Base-by-base conservation (phyloP, 2,329 filamentous ascomycete genomes). In the Fusarium sp. region DNA sequence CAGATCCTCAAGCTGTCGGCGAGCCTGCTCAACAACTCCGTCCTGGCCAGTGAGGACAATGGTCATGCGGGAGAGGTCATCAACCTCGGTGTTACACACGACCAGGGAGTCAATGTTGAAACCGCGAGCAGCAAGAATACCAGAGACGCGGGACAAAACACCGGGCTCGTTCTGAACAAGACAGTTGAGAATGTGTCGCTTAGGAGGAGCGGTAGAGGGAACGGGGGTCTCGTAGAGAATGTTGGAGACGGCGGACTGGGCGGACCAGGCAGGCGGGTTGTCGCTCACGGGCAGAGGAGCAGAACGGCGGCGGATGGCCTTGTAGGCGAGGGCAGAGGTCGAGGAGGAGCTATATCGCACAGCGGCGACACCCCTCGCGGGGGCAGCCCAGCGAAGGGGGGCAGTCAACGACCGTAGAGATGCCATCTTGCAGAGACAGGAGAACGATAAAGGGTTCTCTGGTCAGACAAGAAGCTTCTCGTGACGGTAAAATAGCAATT, bases 71-170 rank as follows among this genome's bases (percentile, higher is more conserved):
- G 93, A 97, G 55, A 99, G 87, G 77, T 99, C 96, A 75, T 95
- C 93, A 27, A 99, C 94, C 82, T 99, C 96, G 68, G 96, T 99
- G 82, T 93, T 96, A 86, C 96, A 99, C 66, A 99, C 96, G 58
- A 99, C 96, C 69, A 99, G 86, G 57, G 93, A 97, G 87, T 99
- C 96, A 77, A 99, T 99, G 85, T 99, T 99, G 89, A 99, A 99
- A 72, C 96, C 96, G 63, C 96, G 90, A 45, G 96, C 96, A 14
- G 96, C 96, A 34, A 99, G 86, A 78, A 99, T 98, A 58, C 96
- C 96, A 2, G 96, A 98, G 12, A 99, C 93, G 65, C 96, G 94
- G 55, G 95, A 98, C 62, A 99, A 86, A 60, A 99, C 96, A 84
- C 96, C 96, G 14, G 96, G 96, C 85, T 99, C 96, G 84, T 99